Base-by-base conservation (phyloP, 768 basidiomycete genomes). In the Xerocomus potaroensis region DNA sequence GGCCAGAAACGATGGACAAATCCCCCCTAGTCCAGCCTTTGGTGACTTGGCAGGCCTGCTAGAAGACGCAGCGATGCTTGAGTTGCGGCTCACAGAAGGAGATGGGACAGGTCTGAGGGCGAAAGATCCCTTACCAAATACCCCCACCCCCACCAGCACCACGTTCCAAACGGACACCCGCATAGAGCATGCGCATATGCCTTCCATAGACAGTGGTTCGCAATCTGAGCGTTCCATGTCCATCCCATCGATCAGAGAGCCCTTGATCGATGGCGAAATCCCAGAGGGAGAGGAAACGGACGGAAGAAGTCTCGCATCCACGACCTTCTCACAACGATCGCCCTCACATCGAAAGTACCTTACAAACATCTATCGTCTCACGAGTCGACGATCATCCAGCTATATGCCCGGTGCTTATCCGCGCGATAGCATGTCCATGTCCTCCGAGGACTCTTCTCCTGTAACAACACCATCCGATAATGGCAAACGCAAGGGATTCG, bases 361-460 rank as follows among this genome's bases (percentile, higher is more conserved):
- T 35, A 62, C 74, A 4, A 69, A 71, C 29, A 72, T 82, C 43
- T 69, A 75, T 39, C 69, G 75, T 34, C 68, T 76, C 41, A 74
- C 74, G 7, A 4, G 55, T 29, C 64, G 64, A 38, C 64, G 70
- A 24, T 65, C 75, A 4, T 68, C 70, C 8, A 62, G 70, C 18
- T 54, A 72, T 46, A 61, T 71, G 50, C 68, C 73, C 26, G 70
- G 65, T 8, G 51, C 70, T 2, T 72, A 75, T 43, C 70, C 76
- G 19, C 75, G 86, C 14, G 67, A 78, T 29, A 88, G 85, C 57
- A 68, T 78, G 43, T 83, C 81, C 21, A 65, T 81, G 45, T 86
- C 83, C 0, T 83, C 81, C 6, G 84, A 87, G 52, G 84, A 86
- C 55, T 84, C 82, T 21, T 72, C 73, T 26, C 68, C 75, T 18